Percentiles rank a stretch among this genome's conserved stretches.
Evolutionary conservation across 768 basidiomycete genomes (phyloP).

Genomic region (Strobilomyces dryophilus): DNA sequence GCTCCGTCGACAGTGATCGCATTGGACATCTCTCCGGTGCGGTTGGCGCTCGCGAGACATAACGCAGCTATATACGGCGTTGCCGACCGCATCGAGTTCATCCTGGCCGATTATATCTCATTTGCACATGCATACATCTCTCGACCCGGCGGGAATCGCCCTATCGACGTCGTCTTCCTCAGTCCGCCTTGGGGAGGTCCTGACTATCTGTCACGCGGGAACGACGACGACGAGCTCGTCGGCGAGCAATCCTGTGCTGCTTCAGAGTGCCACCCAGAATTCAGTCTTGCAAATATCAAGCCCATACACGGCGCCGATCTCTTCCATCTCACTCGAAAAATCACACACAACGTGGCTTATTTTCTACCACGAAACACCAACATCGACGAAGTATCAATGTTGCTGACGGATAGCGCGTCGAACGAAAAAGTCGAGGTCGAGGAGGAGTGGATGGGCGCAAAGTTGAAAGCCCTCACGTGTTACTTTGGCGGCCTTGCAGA

Average conservation of each 20-base stretch:
- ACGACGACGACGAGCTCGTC: not conserved
- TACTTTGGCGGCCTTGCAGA: conserved; percentile 83
- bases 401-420: conserved; percentile 30
- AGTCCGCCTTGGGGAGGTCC: conserved; percentile 98
- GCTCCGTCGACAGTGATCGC: conserved; percentile 72
- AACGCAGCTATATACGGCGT: conserved; percentile 95
- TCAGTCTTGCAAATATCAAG: conserved; percentile 64
- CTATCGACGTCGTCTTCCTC: conserved; percentile 87
- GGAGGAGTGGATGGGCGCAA: conserved; percentile 94
- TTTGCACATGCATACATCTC: conserved; percentile 60
- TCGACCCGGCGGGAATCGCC: conserved; percentile 34
- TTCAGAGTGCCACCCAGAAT: conserved; percentile 44
- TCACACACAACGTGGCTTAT: conserved; percentile 84
- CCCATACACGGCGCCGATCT: conserved; percentile 84
- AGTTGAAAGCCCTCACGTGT: conserved; percentile 91
- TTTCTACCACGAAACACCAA: conserved; percentile 82
- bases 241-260: not conserved
- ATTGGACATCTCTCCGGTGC: conserved; percentile 76
- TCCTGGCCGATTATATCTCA: conserved; percentile 78
- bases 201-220: conserved; percentile 45
- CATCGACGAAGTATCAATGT: conserved; percentile 63
- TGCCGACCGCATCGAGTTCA: conserved; percentile 91
- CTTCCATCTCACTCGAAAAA: conserved; percentile 63
- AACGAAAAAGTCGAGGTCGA: conserved; percentile 80
- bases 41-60: conserved; percentile 88